Evolutionary conservation across 306 rosid genomes (phyloP).

Genomic region (barrel medic (Medicago truncatula)): MtrunA17r5.0-ANR NC_053048.1:4895001-4895500

Average conservation of each 20-base stretch:
- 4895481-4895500: constrained; percentile 44
- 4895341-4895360: constrained; percentile 53
- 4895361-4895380: constrained; percentile 55
- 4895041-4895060: no score
- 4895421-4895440: constrained; percentile 21
- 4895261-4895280: neutral
- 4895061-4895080: neutral
- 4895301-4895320: neutral
- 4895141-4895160: constrained; percentile 41
- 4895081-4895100: constrained; percentile 42
- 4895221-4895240: constrained; percentile 40
- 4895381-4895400: constrained; percentile 41
- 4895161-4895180: neutral
- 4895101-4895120: constrained; percentile 42
- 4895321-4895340: neutral
- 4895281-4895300: constrained; percentile 42
- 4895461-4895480: neutral
- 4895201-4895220: neutral
- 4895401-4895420: constrained; percentile 26
- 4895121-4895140: constrained; percentile 49
- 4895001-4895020: neutral
- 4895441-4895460: constrained; percentile 28
- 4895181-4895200: neutral
- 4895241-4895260: neutral
- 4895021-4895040: no score